Conservation (phyloP, 2,329 filamentous ascomycete genomes). For the Cladophialophora yegresii region DNA sequence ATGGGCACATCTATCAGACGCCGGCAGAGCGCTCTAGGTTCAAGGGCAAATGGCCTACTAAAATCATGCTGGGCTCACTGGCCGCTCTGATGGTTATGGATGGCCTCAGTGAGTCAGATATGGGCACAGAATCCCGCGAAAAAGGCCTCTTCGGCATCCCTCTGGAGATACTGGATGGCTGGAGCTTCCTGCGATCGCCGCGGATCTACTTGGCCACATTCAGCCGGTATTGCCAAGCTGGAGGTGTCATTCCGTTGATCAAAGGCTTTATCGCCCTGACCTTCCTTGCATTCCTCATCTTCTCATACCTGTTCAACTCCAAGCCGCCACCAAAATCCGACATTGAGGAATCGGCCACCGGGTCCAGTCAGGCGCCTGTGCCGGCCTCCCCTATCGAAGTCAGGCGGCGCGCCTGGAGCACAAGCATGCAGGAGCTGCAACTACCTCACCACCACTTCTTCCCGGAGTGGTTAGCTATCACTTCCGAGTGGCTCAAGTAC, state of each 20-base stretch:
- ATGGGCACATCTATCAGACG: constrained; percentile 40
- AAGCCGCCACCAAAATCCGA: constrained; percentile 56
- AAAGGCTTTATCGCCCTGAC: constrained; percentile 40
- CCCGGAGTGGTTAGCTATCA: constrained; percentile 78
- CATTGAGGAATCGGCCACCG: constrained; percentile 41
- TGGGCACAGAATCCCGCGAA: constrained; percentile 63
- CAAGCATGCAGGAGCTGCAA: constrained; percentile 88
- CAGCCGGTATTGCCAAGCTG: constrained; percentile 34
- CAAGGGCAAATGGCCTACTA: constrained; percentile 60
- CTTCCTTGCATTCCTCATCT: constrained; percentile 55
- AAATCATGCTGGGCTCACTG: constrained; percentile 89
- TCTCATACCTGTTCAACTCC: constrained; percentile 58
- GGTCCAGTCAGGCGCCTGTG: constrained; percentile 55
- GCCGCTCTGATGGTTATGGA: constrained; percentile 91
- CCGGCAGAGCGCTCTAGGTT: constrained; percentile 47
- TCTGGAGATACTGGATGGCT: constrained; percentile 56
- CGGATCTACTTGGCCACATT: constrained; percentile 34
- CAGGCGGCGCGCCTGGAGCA: constrained; percentile 86
- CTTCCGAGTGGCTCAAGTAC: constrained; percentile 78
- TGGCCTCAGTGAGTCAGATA: constrained; percentile 68
- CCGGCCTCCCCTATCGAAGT: constrained; percentile 81
- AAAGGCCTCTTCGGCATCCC: constrained; percentile 70
- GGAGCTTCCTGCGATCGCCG: constrained; percentile 43
- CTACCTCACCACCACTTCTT: constrained; percentile 85
- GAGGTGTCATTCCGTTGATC: constrained; percentile 35